phyloP scores from a whole-genome alignment of 177 flowering plant genomes.

The Vitis hybrid region DNA sequence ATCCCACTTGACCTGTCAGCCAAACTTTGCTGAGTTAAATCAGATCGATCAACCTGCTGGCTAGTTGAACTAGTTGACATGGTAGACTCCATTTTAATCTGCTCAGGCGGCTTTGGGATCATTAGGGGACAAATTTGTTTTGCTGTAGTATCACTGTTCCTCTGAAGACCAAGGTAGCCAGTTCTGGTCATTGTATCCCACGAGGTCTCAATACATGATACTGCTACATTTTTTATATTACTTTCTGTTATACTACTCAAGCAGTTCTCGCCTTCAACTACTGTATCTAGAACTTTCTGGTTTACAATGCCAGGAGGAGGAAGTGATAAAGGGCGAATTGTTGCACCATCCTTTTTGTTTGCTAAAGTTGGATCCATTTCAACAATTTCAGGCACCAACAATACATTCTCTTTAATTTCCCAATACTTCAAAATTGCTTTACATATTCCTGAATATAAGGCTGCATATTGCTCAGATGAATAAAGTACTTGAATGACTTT shows the following conservation, averaged over 20 bases:
- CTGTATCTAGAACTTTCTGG: not conserved
- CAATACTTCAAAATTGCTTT: slow-evolving; percentile 65
- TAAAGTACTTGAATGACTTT: slow-evolving; percentile 50
- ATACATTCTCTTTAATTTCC: slow-evolving; percentile 43
- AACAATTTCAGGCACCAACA: slow-evolving; percentile 19
- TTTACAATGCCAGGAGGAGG: slow-evolving; percentile 17
- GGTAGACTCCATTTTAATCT: slow-evolving; percentile 20
- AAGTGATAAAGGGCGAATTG: slow-evolving; percentile 9
- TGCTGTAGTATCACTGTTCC: slow-evolving; percentile 5
- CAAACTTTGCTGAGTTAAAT: slow-evolving; percentile 24
- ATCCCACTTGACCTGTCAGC: slow-evolving; percentile 29
- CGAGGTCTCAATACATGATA: slow-evolving; percentile 12
- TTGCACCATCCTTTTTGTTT: slow-evolving; percentile 26
- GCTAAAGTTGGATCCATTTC: slow-evolving; percentile 17
- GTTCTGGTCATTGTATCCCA: slow-evolving; percentile 16
- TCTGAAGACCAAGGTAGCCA: slow-evolving; percentile 8
- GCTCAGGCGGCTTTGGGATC: slow-evolving; percentile 19
- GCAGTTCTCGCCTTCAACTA: slow-evolving; percentile 24
- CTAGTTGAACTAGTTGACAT: slow-evolving; percentile 25
- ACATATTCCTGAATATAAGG: slow-evolving; percentile 57
- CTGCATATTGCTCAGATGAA: slow-evolving; percentile 43
- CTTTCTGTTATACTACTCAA: slow-evolving; percentile 22
- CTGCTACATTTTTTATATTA: slow-evolving; percentile 20
- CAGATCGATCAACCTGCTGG: slow-evolving; percentile 29
- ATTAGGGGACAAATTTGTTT: slow-evolving; percentile 6